Evolutionary conservation across 768 basidiomycete genomes (phyloP).

Genomic region (Mycena haematopus): DNA sequence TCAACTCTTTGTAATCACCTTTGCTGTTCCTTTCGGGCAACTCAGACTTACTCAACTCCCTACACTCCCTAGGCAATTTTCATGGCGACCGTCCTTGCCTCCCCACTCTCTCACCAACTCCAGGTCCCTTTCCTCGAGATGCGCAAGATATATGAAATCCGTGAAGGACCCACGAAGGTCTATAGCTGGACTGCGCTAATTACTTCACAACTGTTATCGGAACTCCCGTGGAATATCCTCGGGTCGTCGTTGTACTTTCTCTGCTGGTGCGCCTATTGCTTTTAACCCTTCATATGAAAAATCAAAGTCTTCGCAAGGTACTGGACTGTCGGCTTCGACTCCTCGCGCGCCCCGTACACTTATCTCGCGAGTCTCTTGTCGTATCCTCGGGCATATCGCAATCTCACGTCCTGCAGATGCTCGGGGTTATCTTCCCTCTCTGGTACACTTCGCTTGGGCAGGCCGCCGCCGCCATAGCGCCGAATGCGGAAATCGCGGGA

Average conservation of each 20-base stretch:
- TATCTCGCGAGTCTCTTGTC: constrained; percentile 42
- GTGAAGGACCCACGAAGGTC: constrained; percentile 70
- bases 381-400: background rate
- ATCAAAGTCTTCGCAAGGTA: constrained; percentile 35
- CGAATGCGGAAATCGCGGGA: constrained; percentile 64
- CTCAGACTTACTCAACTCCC: background rate
- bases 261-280: constrained; percentile 50
- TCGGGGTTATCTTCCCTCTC: constrained; percentile 60
- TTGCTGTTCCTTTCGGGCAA: constrained; percentile 22
- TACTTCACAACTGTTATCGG: constrained; percentile 60
- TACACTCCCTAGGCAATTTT: constrained; percentile 51
- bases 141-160: constrained; percentile 66
- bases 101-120: constrained; percentile 66
- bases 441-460: constrained; percentile 70
- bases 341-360: constrained; percentile 60
- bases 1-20: constrained; percentile 62
- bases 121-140: constrained; percentile 65
- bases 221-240: constrained; percentile 67
- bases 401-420: constrained; percentile 32
- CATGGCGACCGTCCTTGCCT: constrained; percentile 58
- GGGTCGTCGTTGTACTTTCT: constrained; percentile 65
- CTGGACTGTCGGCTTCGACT: constrained; percentile 69
- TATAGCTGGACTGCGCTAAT: constrained; percentile 69
- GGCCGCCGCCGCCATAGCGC: constrained; percentile 65
- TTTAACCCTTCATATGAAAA: background rate